Evolutionary conservation across 768 basidiomycete genomes (phyloP).

Genomic region (Boletales sp.): DNA sequence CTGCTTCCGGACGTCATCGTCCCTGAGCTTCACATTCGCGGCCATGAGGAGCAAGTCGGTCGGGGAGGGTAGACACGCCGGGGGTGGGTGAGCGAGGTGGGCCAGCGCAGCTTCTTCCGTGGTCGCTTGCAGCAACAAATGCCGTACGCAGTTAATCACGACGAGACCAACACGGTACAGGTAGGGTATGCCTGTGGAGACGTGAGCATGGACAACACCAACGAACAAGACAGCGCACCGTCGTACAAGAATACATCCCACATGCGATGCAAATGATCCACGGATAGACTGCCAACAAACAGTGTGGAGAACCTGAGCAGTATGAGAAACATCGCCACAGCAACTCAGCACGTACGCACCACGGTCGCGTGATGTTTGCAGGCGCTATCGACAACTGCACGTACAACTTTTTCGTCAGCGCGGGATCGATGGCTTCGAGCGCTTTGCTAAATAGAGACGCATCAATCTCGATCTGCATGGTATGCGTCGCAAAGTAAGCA

Average conservation of each 20-base stretch:
- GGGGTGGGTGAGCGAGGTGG: constrained; percentile 49
- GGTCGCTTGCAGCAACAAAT: constrained; percentile 49
- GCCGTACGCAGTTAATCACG: constrained; percentile 57
- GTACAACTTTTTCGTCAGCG: constrained; percentile 63
- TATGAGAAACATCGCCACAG: neutral
- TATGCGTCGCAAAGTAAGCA: constrained; percentile 62
- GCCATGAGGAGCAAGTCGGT: constrained; percentile 62
- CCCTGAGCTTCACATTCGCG: constrained; percentile 67
- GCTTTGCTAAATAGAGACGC: constrained; percentile 65
- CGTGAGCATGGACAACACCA: neutral
- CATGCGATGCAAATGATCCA: constrained; percentile 63
- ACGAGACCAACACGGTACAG: constrained; percentile 73
- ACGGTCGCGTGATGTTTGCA: constrained; percentile 54
- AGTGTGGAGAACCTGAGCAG: constrained; percentile 63
- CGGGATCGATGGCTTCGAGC: constrained; percentile 59
- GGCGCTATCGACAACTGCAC: constrained; percentile 61
- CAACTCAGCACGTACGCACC: constrained; percentile 37
- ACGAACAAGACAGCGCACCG: constrained; percentile 41
- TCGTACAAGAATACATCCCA: constrained; percentile 86
- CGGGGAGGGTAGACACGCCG: constrained; percentile 50
- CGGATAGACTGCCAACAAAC: constrained; percentile 65
- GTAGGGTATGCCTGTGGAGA: constrained; percentile 62
- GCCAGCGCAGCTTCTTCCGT: constrained; percentile 46
- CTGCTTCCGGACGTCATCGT: constrained; percentile 75
- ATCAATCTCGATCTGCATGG: constrained; percentile 72